Conservation (phyloP, 305 asterid genomes). For the Fraxinus dipetala region DNA sequence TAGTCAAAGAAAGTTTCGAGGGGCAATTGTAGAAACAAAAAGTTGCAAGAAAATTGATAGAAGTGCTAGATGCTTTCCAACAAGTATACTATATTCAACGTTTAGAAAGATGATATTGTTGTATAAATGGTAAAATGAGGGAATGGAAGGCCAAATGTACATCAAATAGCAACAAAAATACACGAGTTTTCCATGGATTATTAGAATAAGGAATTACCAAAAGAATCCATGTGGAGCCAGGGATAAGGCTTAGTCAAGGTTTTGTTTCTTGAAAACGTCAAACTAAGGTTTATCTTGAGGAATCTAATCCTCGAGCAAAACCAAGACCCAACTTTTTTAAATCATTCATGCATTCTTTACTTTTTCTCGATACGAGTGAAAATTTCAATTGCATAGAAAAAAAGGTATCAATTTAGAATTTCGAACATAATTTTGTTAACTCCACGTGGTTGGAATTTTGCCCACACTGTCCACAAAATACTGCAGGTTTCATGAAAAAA, state of each 20-base stretch:
- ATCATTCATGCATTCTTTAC: background rate
- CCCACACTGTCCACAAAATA: background rate
- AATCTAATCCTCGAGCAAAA: background rate
- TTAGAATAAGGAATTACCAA: background rate
- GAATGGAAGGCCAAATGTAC: background rate
- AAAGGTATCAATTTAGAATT: background rate
- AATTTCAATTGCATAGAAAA: background rate
- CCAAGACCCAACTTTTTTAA: background rate
- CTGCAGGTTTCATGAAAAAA: background rate
- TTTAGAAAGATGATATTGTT: background rate
- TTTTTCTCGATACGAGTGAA: background rate
- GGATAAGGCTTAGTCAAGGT: background rate
- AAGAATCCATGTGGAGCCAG: background rate
- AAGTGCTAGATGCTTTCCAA: background rate
- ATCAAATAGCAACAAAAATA: background rate
- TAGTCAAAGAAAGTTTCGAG: background rate
- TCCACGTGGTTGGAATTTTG: background rate
- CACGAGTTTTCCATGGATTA: background rate
- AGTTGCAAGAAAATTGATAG: background rate
- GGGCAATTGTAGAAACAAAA: background rate
- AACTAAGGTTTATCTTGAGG: background rate
- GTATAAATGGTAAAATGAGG: background rate
- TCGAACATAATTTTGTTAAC: background rate
- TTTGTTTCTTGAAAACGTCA: background rate
- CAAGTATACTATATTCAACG: background rate